Evolutionary conservation across 1,139 yeast species (phyloP), one percentile per base, ranked within the genome.

Genomic region (Hanseniaspora gamundiae): DNA sequence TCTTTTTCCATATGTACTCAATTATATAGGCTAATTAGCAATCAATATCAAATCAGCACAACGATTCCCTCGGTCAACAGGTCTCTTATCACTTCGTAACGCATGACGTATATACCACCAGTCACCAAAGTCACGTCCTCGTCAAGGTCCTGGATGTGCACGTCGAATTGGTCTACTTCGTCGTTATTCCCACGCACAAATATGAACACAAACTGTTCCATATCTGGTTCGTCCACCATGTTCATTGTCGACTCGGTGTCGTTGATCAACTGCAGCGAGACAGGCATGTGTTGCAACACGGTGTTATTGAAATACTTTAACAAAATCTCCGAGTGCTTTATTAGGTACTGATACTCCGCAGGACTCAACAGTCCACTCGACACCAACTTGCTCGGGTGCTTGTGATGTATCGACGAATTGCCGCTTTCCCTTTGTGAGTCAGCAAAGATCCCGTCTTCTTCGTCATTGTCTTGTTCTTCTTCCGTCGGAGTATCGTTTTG

Each of bases 211-310:
- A 91, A 83, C 49, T 70, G 74, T 48, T 80, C 71, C 53, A 82
- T 54, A 47, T 85, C 85, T 0, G 97, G 97, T 51, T 70, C 71
- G 16, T 76, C 80, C 2, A 87, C 68, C 97, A 88, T 87, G 7
- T 80, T 71, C 19, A 80, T 70, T 2, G 83, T 84, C 4, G 88
- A 94, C 16, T 76, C 71, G 3, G 74, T 73, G 52, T 88, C 97
- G 54, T 86, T 94, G 48, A 91, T 65, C 16, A 77, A 74, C 36
- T 80, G 85, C 46, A 86, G 64, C 35, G 71, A 69, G 19, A 69
- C 71, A 0, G 97, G 96, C 52, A 88, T 62, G 45, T 75, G 71
- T 46, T 70, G 68, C 48, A 91, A 66, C 50, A 86, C 83, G 45
- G 84, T 74, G 38, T 71, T 67, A 53, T 80, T 76, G 63, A 85